Percentiles rank a stretch among this genome's conserved stretches.
Evolutionary conservation across 306 rosid genomes (phyloP).

Genomic region (Carpinus fangiana): DNA sequence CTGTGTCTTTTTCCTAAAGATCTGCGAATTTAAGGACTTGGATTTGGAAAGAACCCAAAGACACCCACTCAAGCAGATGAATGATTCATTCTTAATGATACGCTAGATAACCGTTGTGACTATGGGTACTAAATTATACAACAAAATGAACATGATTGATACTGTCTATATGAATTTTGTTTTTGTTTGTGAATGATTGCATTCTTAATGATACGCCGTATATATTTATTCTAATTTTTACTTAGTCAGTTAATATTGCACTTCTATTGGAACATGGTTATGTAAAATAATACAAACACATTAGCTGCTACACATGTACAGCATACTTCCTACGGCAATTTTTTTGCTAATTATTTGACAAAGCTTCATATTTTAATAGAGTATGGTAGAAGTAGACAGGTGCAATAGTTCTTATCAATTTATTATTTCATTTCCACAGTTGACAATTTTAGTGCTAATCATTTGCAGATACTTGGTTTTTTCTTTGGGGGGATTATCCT

Average conservation of each 20-base stretch:
- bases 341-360: not conserved
- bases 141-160: not conserved
- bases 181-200: not conserved
- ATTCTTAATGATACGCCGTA: no score
- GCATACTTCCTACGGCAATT: not conserved
- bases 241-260: not conserved
- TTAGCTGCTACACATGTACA: not conserved
- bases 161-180: not conserved
- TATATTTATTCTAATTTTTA: not conserved
- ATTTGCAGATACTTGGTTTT: slow-evolving; percentile 95
- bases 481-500: slow-evolving; percentile 92
- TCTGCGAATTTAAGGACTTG: not conserved
- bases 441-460: slow-evolving; percentile 28
- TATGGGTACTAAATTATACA: not conserved
- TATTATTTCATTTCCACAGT: slow-evolving; percentile 14
- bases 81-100: not conserved
- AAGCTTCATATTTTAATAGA: not conserved
- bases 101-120: not conserved
- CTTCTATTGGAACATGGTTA: not conserved
- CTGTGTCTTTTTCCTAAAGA: not conserved
- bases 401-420: slow-evolving; percentile 15
- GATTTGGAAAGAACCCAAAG: not conserved
- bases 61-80: not conserved
- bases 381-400: not conserved
- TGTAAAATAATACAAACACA: not conserved